Conservation (phyloP, 2,329 filamentous ascomycete genomes). For the Colletotrichum orbiculare region DNA sequence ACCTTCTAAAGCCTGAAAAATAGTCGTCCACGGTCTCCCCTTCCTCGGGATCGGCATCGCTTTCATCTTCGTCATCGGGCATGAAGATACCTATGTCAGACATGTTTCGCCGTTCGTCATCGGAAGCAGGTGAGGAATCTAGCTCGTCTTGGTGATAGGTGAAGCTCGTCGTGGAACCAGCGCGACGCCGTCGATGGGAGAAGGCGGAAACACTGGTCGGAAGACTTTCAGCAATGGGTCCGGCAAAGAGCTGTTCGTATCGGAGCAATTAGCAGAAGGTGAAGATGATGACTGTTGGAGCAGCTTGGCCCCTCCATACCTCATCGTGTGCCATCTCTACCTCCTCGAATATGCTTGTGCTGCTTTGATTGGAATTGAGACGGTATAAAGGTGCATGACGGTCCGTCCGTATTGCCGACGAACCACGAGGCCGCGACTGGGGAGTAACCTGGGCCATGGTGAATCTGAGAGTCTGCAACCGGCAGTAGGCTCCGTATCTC, state of each 20-base stretch:
- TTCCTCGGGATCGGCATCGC: constrained; percentile 51
- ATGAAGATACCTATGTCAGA: constrained; percentile 54
- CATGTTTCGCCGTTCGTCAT: constrained; percentile 44
- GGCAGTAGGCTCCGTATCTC: too few species aligned
- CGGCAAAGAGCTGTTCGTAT: constrained; percentile 76
- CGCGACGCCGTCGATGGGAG: constrained; percentile 81
- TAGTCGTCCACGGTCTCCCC: constrained; percentile 58
- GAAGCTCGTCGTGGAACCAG: constrained; percentile 89
- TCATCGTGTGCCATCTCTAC: constrained; percentile 99
- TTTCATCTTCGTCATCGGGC: constrained; percentile 52
- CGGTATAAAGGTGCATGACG: constrained; percentile 63
- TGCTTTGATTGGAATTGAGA: constrained; percentile 76
- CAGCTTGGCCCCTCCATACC: constrained; percentile 56
- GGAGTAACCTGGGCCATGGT: constrained; percentile 19
- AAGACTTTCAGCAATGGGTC: constrained; percentile 94
- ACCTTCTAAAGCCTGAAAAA: constrained; percentile 67
- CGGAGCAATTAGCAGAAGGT: not conserved
- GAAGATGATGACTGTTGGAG: too few species aligned
- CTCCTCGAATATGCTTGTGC: constrained; percentile 86
- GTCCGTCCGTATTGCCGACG: constrained; percentile 24
- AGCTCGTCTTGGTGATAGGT: constrained; percentile 79
- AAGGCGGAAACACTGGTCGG: constrained; percentile 95
- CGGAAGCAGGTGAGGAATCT: constrained; percentile 37
- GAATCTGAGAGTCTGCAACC: not conserved
- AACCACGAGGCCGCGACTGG: constrained; percentile 22